Percentiles rank a stretch among this genome's conserved stretches.
Evolutionary conservation across 2,329 filamentous ascomycete species (phyloP).

Genomic region (Colletotrichum tanaceti): DNA sequence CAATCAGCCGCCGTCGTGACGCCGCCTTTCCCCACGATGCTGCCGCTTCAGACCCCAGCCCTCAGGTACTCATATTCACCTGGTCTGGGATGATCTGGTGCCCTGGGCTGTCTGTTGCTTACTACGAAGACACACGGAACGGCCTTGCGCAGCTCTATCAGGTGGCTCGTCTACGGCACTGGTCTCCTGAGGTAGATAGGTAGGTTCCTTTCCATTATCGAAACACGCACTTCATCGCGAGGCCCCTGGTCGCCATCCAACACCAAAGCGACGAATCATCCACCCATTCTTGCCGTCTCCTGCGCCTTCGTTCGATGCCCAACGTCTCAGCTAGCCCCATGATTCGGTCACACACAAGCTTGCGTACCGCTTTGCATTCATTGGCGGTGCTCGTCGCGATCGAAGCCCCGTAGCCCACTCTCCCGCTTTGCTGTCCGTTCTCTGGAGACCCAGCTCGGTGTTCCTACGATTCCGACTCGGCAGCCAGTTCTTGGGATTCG

Average conservation of each 20-base stretch:
- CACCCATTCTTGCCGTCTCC: constrained; percentile 31
- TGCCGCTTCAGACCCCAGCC: constrained; percentile 7
- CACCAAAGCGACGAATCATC: constrained; percentile 19
- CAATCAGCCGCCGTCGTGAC: constrained; percentile 38
- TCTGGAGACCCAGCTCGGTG: constrained; percentile 2
- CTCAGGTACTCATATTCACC: constrained; percentile 16
- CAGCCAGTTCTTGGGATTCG: constrained; percentile 22
- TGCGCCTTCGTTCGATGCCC: constrained; percentile 30
- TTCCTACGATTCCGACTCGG: constrained; percentile 28
- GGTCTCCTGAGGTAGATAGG: constrained; percentile 1
- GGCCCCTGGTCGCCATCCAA: constrained; percentile 14
- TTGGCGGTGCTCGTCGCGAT: constrained; percentile 19
- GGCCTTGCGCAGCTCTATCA: constrained; percentile 20
- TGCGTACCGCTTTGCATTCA: constrained; percentile 16
- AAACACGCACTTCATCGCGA: constrained; percentile 15
- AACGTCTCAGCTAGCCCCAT: constrained; percentile 25
- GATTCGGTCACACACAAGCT: constrained; percentile 17
- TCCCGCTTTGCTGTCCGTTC: constrained; percentile 33
- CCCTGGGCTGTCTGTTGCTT: constrained; percentile 7
- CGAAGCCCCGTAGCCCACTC: constrained; percentile 20
- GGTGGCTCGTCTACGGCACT: constrained; percentile 10
- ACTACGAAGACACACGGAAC: constrained; percentile 14
- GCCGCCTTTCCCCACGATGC: constrained; percentile 26
- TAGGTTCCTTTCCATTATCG: constrained; percentile 9
- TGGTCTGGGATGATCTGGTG: constrained; percentile 29